Evolutionary conservation across 1,284 basidiomycete genomes (phyloP).

Genomic region (Microbotryum intermedium): DNA sequence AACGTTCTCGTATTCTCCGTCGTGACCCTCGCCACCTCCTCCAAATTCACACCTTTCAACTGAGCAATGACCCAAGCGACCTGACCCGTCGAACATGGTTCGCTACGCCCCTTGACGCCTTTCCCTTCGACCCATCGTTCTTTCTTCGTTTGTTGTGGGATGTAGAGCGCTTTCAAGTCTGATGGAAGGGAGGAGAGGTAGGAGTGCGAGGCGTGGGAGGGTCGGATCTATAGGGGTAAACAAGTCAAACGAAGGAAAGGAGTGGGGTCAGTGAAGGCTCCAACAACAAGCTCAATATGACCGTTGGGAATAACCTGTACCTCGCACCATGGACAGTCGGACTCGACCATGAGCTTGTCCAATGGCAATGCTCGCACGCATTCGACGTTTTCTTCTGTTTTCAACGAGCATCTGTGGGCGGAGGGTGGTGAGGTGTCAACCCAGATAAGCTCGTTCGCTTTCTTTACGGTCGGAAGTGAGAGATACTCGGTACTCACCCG

Average conservation of each 20-base stretch:
- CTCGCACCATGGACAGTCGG: conserved; percentile 38
- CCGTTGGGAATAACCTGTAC: not conserved
- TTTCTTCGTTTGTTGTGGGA: conserved; percentile 53
- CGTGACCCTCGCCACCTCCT: conserved; percentile 52
- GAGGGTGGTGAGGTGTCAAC: conserved; percentile 20
- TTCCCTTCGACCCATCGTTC: conserved; percentile 58
- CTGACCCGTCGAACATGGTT: conserved; percentile 62
- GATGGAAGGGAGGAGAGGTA: conserved; percentile 51
- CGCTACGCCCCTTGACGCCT: conserved; percentile 73
- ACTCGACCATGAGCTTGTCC: conserved; percentile 67
- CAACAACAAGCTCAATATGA: not conserved
- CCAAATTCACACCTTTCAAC: conserved; percentile 51
- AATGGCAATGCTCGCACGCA: conserved; percentile 55
- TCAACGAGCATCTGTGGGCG: conserved; percentile 75
- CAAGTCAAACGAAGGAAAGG: conserved; percentile 52
- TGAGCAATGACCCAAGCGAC: conserved; percentile 68
- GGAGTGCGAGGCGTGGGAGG: conserved; percentile 61
- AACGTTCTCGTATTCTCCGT: conserved; percentile 61
- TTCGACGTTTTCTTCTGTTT: conserved; percentile 63
- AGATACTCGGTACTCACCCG: too few relatives aligned
- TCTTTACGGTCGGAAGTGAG: too few relatives aligned
- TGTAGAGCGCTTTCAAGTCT: conserved; percentile 48
- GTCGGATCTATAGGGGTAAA: conserved; percentile 46
- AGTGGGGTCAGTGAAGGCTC: not conserved
- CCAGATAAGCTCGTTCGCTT: not conserved